A percentile compares a stretch with the other conserved stretches of the same genome.
Conservation (phyloP, 225 moss, liverwort and hornwort species). For the Physcomitrium patens region DNA sequence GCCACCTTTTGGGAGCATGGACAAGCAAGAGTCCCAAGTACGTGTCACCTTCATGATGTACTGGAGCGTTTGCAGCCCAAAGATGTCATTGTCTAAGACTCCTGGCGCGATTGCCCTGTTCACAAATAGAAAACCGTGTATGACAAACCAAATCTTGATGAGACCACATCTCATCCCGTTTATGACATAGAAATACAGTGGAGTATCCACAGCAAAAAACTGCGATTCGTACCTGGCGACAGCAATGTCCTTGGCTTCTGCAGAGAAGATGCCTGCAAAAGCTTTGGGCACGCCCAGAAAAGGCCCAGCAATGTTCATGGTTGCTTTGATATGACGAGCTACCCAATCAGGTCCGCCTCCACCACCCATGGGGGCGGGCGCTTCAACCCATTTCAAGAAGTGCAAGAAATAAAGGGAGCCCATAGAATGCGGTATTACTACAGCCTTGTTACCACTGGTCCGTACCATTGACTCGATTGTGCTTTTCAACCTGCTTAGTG, state of each 20-base stretch:
- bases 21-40: slow-evolving; percentile 96
- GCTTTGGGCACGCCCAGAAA: slow-evolving; percentile 92
- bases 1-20: slow-evolving; percentile 97
- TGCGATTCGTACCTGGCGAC: slow-evolving; percentile 79
- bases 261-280: slow-evolving; percentile 91
- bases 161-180: neutral
- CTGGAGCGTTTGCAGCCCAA: slow-evolving; percentile 91
- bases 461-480: slow-evolving; percentile 77
- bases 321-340: slow-evolving; percentile 80
- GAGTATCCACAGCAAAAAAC: slow-evolving; percentile 1
- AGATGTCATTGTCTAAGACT: slow-evolving; percentile 80
- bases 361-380: slow-evolving; percentile 91
- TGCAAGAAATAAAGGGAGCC: slow-evolving; percentile 91
- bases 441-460: slow-evolving; percentile 80
- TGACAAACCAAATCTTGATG: neutral
- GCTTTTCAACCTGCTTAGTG: slow-evolving; percentile 74
- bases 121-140: slow-evolving; percentile 4
- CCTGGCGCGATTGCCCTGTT: slow-evolving; percentile 94
- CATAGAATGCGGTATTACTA: slow-evolving; percentile 96
- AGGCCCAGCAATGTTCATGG: slow-evolving; percentile 89
- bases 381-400: slow-evolving; percentile 97
- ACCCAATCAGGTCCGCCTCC: slow-evolving; percentile 95
- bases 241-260: slow-evolving; percentile 98
- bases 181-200: slow-evolving; percentile 4
- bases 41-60: slow-evolving; percentile 96